These are phyloP conservation scores for Graphilbum ipis-grandicollis DNA, from an alignment of 2,329 filamentous ascomycete species.

Conservation along the genomic window DNA sequence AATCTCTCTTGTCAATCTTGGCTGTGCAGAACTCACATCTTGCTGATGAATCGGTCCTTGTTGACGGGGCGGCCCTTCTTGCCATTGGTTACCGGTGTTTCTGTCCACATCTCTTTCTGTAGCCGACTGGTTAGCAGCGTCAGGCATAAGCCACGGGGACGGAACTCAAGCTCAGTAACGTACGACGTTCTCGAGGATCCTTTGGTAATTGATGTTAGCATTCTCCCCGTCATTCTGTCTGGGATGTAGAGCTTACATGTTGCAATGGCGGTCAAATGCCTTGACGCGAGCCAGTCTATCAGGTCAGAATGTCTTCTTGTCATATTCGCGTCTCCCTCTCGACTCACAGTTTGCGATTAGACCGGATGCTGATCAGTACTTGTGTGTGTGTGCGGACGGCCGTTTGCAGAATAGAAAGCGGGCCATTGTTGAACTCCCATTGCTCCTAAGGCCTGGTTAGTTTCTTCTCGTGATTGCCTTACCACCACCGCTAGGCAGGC, in stretches of 20 bases:
- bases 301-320: not conserved
- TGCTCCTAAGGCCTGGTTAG: too few relatives aligned
- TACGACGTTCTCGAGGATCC: constrained; percentile 17
- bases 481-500: too few relatives aligned
- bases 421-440: constrained; percentile 31
- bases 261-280: constrained; percentile 96
- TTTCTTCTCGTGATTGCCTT: too few relatives aligned
- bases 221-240: too few relatives aligned
- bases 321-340: too few relatives aligned
- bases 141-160: too few relatives aligned
- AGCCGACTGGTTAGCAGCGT: not conserved
- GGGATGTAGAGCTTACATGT: constrained; percentile 43
- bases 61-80: constrained; percentile 86
- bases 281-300: constrained; percentile 69
- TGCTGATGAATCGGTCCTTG: constrained; percentile 96
- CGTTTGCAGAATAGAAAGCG: constrained; percentile 83
- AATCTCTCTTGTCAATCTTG: not conserved
- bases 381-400: constrained; percentile 89
- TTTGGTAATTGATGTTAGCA: too few relatives aligned
- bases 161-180: not conserved
- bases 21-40: constrained; percentile 39
- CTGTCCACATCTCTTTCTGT: constrained; percentile 94
- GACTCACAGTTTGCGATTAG: constrained; percentile 72
- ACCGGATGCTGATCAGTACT: constrained; percentile 91
- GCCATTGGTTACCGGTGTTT: constrained; percentile 71